These are phyloP conservation scores for Pythium biforme DNA, from an alignment of 352 stramenopile genomes.

Conservation along the genomic window DNA sequence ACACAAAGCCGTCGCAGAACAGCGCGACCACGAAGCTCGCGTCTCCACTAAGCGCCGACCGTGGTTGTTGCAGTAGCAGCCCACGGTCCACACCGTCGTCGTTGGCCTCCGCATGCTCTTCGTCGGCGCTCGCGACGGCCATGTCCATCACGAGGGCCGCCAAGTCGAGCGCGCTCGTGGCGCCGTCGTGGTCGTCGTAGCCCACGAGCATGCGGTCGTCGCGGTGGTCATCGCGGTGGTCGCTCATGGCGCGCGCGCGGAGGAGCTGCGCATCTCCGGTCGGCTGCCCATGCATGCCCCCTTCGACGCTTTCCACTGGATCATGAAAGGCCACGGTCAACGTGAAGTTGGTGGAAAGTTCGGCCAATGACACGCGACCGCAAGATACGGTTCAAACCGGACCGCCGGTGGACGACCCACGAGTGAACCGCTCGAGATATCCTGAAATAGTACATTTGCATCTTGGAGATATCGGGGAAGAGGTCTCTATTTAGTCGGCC, in stretches of 20 bases:
- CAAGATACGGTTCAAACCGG: slow-evolving; percentile 23
- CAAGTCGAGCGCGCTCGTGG: slow-evolving; percentile 12
- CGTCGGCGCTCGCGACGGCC: neutral
- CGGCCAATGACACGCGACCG: slow-evolving; percentile 24
- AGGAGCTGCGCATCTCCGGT: neutral
- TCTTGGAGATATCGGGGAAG: neutral
- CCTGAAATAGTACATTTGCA: slow-evolving; percentile 5
- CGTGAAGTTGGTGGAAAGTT: slow-evolving; percentile 25
- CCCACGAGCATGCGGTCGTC: neutral
- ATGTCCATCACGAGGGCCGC: slow-evolving; percentile 23
- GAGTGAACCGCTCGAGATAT: slow-evolving; percentile 5
- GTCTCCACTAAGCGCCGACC: no score
- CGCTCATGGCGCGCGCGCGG: neutral
- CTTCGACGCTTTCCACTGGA: slow-evolving; percentile 8
- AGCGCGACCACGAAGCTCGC: slow-evolving; percentile 49
- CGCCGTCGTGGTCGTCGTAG: neutral
- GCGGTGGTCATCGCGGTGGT: neutral
- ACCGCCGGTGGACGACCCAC: neutral
- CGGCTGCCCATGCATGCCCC: slow-evolving; percentile 7
- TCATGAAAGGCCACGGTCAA: slow-evolving; percentile 32
- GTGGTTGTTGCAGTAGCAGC: no score
- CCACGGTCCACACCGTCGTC: no score
- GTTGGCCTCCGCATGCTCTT: neutral
- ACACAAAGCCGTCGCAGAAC: slow-evolving; percentile 69
- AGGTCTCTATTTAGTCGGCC: slow-evolving; percentile 24